These are phyloP conservation scores for Amanita thiersii DNA, from an alignment of 768 basidiomycete species.

Conservation along the genomic window DNA sequence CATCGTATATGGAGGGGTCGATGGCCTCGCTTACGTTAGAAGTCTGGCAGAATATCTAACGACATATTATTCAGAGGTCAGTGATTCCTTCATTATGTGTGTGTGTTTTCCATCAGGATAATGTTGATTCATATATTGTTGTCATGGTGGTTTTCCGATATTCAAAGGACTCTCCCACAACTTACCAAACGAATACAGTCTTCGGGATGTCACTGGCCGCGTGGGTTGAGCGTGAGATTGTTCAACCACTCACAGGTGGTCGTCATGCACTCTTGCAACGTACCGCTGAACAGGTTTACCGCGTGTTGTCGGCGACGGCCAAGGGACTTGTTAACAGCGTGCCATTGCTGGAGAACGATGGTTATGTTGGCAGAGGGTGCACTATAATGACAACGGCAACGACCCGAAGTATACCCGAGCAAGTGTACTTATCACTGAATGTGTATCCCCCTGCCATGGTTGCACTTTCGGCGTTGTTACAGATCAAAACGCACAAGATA, in stretches of 20 bases:
- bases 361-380: no score
- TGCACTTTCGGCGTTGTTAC: constrained; percentile 30
- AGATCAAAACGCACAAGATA: constrained; percentile 38
- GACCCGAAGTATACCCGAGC: constrained; percentile 20
- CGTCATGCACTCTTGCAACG: constrained; percentile 37
- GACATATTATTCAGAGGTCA: constrained; percentile 14
- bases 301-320: constrained; percentile 7
- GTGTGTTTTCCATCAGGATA: neutral
- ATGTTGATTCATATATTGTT: constrained; percentile 6
- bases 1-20: constrained; percentile 73
- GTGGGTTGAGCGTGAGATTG: constrained; percentile 35
- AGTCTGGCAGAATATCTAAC: constrained; percentile 68
- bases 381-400: constrained; percentile 11
- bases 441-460: constrained; percentile 32
- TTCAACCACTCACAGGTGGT: constrained; percentile 40
- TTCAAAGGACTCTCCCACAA: neutral
- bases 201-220: constrained; percentile 30
- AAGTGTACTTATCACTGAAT: constrained; percentile 32
- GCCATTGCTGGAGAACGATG: neutral
- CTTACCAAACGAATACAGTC: constrained; percentile 4
- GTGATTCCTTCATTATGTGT: neutral
- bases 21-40: constrained; percentile 68
- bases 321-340: neutral
- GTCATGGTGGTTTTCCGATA: neutral
- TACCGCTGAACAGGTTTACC: constrained; percentile 24